phyloP scores from a whole-genome alignment of 1,139 yeast genomes.

The Suhomyces panamericanus region DNA sequence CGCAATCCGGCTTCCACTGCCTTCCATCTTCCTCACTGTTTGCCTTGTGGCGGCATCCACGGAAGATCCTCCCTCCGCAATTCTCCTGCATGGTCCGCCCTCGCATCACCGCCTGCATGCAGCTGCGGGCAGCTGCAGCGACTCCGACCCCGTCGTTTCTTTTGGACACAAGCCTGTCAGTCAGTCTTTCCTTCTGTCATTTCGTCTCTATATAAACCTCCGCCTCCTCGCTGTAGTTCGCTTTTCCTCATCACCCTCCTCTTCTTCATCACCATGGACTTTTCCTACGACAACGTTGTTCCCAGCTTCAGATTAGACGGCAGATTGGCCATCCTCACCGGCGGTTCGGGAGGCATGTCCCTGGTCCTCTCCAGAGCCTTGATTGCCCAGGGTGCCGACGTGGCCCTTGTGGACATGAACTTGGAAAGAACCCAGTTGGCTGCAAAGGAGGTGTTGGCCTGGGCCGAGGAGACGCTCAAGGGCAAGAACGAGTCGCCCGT shows the following conservation, averaged over 20 bases:
- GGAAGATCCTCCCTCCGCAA: not conserved
- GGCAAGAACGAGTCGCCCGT: conserved; percentile 39
- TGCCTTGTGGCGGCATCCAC: not conserved
- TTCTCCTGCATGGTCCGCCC: not conserved
- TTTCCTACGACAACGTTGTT: conserved; percentile 46
- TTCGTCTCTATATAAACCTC: not conserved
- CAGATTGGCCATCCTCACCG: conserved; percentile 71
- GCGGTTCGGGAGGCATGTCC: conserved; percentile 83
- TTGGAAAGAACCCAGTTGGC: conserved; percentile 59
- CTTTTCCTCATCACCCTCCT: not conserved
- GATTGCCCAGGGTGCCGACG: conserved; percentile 65
- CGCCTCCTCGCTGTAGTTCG: not conserved
- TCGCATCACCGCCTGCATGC: not conserved
- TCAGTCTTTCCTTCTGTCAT: conserved; percentile 5
- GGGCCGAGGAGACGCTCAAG: conserved; percentile 53
- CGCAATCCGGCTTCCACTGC: not conserved
- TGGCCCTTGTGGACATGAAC: conserved; percentile 76
- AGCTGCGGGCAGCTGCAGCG: no score
- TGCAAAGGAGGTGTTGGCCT: conserved; percentile 55
- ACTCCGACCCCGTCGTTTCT: conserved; percentile 6
- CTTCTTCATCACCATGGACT: conserved; percentile 17
- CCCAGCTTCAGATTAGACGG: conserved; percentile 67
- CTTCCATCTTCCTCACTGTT: not conserved
- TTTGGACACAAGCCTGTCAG: not conserved
- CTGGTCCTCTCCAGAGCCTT: conserved; percentile 66